Conservation (phyloP, 345 rosid genomes). For the Geranium brycei region DNA sequence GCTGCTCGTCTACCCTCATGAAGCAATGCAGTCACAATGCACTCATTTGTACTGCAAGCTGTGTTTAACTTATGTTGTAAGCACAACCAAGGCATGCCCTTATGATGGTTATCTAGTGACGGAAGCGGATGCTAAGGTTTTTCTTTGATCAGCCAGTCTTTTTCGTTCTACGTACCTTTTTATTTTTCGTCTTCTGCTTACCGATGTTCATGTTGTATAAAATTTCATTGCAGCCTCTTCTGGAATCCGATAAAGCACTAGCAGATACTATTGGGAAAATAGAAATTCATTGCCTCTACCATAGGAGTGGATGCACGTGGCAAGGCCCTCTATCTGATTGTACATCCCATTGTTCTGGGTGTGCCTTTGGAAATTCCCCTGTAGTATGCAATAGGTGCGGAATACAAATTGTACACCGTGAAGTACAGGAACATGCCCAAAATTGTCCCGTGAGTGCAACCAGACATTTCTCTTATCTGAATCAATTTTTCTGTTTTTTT, state of each 20-base stretch:
- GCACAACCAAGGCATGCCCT: constrained; percentile 66
- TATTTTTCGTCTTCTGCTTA: background rate
- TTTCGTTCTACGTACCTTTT: background rate
- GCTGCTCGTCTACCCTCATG: constrained; percentile 60
- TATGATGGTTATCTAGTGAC: constrained; percentile 73
- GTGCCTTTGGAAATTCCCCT: constrained; percentile 60
- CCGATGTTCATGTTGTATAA: constrained; percentile 4
- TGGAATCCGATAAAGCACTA: constrained; percentile 45
- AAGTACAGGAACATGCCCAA: constrained; percentile 67
- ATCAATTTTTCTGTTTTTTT: background rate
- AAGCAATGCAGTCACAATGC: constrained; percentile 74
- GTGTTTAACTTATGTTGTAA: constrained; percentile 44
- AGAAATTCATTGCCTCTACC: constrained; percentile 48
- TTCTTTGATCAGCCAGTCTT: background rate
- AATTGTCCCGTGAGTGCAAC: constrained; percentile 56
- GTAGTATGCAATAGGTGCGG: constrained; percentile 64
- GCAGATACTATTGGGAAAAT: constrained; percentile 58
- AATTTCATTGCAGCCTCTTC: constrained; percentile 42
- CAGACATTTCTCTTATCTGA: background rate
- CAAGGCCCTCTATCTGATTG: constrained; percentile 57
- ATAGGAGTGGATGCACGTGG: constrained; percentile 84
- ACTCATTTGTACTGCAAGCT: constrained; percentile 74
- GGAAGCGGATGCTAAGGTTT: constrained; percentile 72
- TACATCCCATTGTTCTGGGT: constrained; percentile 54
- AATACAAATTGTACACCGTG: constrained; percentile 45